phyloP scores from a whole-genome alignment of 441 rosid species.

The Biscutella laevigata region DNA sequence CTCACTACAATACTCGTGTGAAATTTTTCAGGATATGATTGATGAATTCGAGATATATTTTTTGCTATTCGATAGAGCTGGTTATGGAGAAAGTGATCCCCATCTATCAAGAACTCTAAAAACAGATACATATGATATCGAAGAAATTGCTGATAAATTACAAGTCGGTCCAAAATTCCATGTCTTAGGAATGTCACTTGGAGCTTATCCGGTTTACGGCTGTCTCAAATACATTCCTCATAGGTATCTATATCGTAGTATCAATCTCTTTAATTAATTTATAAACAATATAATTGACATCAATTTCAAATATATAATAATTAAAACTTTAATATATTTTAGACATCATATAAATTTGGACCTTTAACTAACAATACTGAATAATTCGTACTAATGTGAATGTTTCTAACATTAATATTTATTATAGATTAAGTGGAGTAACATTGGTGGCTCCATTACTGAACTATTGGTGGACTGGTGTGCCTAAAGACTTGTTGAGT shows the following conservation, averaged over 20 bases:
- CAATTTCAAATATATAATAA: no score
- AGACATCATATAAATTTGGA: no score
- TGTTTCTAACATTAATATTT: not conserved
- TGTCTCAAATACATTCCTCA: conserved; percentile 78
- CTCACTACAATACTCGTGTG: no score
- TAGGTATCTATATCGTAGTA: conserved; percentile 36
- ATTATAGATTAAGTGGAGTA: conserved; percentile 49
- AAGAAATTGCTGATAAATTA: conserved; percentile 78
- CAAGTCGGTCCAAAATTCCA: conserved; percentile 67
- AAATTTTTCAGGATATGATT: conserved; percentile 44
- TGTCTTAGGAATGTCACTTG: conserved; percentile 81
- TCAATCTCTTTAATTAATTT: not conserved
- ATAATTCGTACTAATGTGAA: not conserved
- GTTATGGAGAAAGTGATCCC: conserved; percentile 80
- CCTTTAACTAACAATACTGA: no score
- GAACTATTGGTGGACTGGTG: conserved; percentile 70
- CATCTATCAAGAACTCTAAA: conserved; percentile 45
- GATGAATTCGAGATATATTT: conserved; percentile 48
- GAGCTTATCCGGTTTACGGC: conserved; percentile 68
- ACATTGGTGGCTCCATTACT: conserved; percentile 69
- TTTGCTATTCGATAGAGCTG: conserved; percentile 66
- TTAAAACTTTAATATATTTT: no score
- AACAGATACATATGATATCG: conserved; percentile 66
- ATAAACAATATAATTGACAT: no score
- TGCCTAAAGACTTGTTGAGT: conserved; percentile 41